phyloP scores from a whole-genome alignment of 306 rosid genomes.

The Cicer arietinum region DNA sequence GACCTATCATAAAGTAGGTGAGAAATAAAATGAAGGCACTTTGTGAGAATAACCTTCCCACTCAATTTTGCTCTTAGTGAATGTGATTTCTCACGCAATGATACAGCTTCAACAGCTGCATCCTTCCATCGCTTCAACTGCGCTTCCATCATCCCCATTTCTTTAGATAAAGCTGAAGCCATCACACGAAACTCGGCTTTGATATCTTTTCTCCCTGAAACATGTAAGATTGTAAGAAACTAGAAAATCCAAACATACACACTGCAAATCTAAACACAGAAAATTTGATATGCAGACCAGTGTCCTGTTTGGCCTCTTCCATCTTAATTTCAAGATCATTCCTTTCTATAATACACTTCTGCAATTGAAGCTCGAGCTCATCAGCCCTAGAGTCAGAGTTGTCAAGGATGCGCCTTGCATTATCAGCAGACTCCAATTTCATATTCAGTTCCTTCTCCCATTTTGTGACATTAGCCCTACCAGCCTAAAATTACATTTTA shows the following conservation, averaged over 20 bases:
- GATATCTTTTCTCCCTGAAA: conserved; percentile 90
- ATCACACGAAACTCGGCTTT: conserved; percentile 90
- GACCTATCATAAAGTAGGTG: conserved; percentile 22
- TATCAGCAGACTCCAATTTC: conserved; percentile 72
- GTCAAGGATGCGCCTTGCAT: conserved; percentile 62
- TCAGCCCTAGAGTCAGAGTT: conserved; percentile 62
- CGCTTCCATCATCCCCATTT: conserved; percentile 95
- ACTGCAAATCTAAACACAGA: conserved; percentile 41
- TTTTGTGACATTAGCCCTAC: conserved; percentile 67
- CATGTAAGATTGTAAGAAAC: conserved; percentile 46
- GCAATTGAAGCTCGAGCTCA: conserved; percentile 85
- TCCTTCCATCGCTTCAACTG: conserved; percentile 92
- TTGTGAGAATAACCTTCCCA: conserved; percentile 63
- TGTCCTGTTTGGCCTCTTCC: conserved; percentile 91
- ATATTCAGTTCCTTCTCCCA: conserved; percentile 80
- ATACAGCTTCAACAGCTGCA: conserved; percentile 78
- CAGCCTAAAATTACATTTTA: conserved; percentile 63
- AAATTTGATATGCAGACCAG: conserved; percentile 56
- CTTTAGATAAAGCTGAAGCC: conserved; percentile 91
- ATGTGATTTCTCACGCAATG: conserved; percentile 74
- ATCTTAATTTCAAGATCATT: conserved; percentile 78
- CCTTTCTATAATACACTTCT: conserved; percentile 68
- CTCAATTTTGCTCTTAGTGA: conserved; percentile 59
- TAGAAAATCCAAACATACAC: conserved; percentile 41
- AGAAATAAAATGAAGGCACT: conserved; percentile 40